These are phyloP conservation scores for Pezicula carpinea DNA, from an alignment of 2,329 filamentous ascomycete species.

Conservation along the genomic window DNA sequence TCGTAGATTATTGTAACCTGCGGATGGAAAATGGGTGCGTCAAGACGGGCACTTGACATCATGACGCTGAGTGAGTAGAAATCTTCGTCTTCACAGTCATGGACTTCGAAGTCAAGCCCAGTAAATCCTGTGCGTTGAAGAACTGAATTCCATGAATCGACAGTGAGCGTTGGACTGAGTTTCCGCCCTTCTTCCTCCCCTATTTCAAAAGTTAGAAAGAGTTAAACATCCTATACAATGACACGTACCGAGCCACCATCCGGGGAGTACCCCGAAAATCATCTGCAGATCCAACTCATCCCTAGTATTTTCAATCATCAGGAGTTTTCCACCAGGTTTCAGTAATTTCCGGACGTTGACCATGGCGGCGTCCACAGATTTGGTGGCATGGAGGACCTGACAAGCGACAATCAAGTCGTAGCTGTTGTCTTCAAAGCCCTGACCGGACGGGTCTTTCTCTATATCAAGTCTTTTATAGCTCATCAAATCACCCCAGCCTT, in stretches of 20 bases:
- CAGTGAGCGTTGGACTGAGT: conserved; percentile 9
- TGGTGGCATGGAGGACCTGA: conserved; percentile 21
- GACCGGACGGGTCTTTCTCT: conserved; percentile 8
- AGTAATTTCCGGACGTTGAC: conserved; percentile 23
- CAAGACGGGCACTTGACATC: not conserved
- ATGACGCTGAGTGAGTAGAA: not conserved
- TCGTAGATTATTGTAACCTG: not conserved
- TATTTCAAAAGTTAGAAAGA: not conserved
- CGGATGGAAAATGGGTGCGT: not conserved
- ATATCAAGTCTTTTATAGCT: conserved; percentile 25
- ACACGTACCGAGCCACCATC: conserved; percentile 11
- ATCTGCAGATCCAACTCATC: conserved; percentile 3
- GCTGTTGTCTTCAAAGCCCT: conserved; percentile 13
- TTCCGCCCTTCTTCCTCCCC: conserved; percentile 25
- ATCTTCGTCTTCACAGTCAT: conserved; percentile 3
- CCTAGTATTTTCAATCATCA: conserved; percentile 21
- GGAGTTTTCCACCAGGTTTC: conserved; percentile 23
- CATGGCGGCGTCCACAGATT: conserved; percentile 20
- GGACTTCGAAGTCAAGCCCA: conserved; percentile 9
- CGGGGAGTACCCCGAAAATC: conserved; percentile 10
- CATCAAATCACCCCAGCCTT: conserved; percentile 16
- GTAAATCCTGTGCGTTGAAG: conserved; percentile 11
- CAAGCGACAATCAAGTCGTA: conserved; percentile 22
- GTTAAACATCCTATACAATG: not conserved
- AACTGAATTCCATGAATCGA: conserved; percentile 10